Evolutionary conservation across 192 early-diverging fungal genomes (phyloP).

Genomic region (Backusella psychrophila): DNA sequence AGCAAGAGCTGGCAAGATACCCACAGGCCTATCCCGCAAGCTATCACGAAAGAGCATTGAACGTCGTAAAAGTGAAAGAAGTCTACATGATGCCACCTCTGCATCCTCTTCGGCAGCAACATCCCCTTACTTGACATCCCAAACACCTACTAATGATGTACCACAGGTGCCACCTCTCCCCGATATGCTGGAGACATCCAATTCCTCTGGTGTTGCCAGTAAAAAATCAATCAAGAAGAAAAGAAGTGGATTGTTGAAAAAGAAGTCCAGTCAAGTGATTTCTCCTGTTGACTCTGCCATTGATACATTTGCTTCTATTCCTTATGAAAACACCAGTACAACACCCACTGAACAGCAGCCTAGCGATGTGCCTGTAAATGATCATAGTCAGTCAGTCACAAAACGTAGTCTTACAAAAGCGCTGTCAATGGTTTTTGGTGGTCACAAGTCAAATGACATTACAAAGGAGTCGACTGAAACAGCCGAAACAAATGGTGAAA

Average conservation of each 20-base stretch:
- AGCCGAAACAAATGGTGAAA: background rate
- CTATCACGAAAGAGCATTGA: conserved; percentile 30
- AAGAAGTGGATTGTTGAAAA: background rate
- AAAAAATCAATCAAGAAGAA: background rate
- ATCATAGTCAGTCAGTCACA: background rate
- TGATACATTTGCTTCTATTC: conserved; percentile 8
- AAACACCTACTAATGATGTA: background rate
- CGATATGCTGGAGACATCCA: background rate
- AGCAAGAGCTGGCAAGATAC: background rate
- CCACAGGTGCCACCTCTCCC: conserved; percentile 4
- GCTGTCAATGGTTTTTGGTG: conserved; percentile 1
- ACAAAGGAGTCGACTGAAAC: background rate
- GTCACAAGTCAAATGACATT: background rate
- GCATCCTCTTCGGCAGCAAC: background rate
- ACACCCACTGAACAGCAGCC: background rate
- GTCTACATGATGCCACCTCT: conserved; percentile 7
- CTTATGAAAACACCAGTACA: conserved; percentile 9
- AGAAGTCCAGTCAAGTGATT: background rate
- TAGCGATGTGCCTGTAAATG: background rate
- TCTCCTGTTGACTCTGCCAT: background rate
- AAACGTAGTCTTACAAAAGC: background rate
- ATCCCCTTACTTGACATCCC: background rate
- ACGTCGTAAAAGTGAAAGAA: conserved; percentile 23
- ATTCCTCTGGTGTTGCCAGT: background rate
- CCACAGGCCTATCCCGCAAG: conserved; percentile 14